These are phyloP conservation scores for Polyporus tsugae DNA, from an alignment of 1,284 basidiomycete genomes.

Conservation along the genomic window DNA sequence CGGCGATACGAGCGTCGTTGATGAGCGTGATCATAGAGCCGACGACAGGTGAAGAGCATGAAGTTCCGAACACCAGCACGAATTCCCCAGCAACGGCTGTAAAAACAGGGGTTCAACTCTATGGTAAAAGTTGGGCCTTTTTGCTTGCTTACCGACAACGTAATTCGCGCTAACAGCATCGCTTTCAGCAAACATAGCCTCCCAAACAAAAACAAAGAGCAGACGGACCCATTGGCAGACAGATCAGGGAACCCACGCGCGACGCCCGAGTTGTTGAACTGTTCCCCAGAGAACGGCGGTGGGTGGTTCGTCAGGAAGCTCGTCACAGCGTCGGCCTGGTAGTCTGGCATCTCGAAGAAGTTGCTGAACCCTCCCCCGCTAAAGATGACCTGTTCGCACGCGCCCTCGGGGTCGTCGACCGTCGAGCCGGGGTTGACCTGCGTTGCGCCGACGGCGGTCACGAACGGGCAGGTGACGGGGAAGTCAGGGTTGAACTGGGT, in stretches of 20 bases:
- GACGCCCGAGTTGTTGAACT: constrained; percentile 58
- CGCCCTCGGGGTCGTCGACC: constrained; percentile 47
- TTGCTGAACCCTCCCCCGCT: constrained; percentile 58
- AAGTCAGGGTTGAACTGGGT: constrained; percentile 42
- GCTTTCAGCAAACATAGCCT: not conserved
- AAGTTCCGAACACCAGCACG: constrained; percentile 44
- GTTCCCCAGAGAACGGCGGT: constrained; percentile 49
- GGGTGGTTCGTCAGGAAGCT: constrained; percentile 45
- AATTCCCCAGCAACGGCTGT: constrained; percentile 40
- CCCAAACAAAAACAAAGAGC: too few relatives aligned
- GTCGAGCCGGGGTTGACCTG: constrained; percentile 61
- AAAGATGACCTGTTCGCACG: constrained; percentile 50
- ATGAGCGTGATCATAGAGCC: constrained; percentile 51
- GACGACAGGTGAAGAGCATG: constrained; percentile 47
- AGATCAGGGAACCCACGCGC: constrained; percentile 56
- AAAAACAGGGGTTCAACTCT: not conserved
- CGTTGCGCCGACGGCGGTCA: constrained; percentile 69
- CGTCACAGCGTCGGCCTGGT: constrained; percentile 48
- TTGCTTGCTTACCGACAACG: constrained; percentile 43
- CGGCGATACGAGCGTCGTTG: constrained; percentile 50
- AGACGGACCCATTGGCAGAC: constrained; percentile 48
- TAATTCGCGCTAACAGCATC: constrained; percentile 52
- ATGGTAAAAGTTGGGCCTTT: constrained; percentile 19
- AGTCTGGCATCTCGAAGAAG: constrained; percentile 51
- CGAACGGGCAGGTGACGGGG: constrained; percentile 57